Conservation (phyloP, 2,329 filamentous ascomycete genomes). For the Fusarium longipes region DNA sequence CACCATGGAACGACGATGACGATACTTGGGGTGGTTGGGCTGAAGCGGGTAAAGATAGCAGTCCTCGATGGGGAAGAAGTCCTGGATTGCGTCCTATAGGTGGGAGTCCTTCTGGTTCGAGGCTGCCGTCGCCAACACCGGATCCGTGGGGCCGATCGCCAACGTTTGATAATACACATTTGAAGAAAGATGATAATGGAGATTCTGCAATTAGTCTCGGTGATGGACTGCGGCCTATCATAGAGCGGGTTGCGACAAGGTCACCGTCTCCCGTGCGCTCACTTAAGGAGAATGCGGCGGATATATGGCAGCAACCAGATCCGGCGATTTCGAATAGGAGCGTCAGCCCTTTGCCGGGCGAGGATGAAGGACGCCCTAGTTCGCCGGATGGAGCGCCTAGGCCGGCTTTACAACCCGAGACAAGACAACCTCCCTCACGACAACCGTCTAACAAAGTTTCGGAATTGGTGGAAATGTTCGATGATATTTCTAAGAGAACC, state of each 20-base stretch:
- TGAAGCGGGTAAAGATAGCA: conserved; percentile 44
- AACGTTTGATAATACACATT: conserved; percentile 34
- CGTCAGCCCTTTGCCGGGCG: conserved; percentile 19
- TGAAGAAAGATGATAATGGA: conserved; percentile 35
- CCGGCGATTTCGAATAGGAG: conserved; percentile 18
- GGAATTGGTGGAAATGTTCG: conserved; percentile 62
- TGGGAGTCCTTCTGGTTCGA: conserved; percentile 42
- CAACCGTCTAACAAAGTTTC: conserved; percentile 59
- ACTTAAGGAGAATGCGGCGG: conserved; percentile 31
- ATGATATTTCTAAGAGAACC: conserved; percentile 55
- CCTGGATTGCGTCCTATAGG: conserved; percentile 48
- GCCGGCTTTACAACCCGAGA: conserved; percentile 29
- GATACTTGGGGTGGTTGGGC: conserved; percentile 54
- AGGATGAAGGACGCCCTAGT: conserved; percentile 24
- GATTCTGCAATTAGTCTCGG: conserved; percentile 50
- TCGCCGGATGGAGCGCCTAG: conserved; percentile 37
- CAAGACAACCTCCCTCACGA: conserved; percentile 23
- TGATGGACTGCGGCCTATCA: conserved; percentile 34
- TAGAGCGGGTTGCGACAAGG: conserved; percentile 20
- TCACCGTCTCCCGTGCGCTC: conserved; percentile 22
- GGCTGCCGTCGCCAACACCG: conserved; percentile 46
- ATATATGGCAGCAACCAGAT: conserved; percentile 35
- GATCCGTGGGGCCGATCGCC: conserved; percentile 45
- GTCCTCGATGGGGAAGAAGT: conserved; percentile 50
- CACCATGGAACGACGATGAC: conserved; percentile 51